Evolutionary conservation across 1,284 basidiomycete genomes (phyloP).

Genomic region (Naganishia sp.): DNA sequence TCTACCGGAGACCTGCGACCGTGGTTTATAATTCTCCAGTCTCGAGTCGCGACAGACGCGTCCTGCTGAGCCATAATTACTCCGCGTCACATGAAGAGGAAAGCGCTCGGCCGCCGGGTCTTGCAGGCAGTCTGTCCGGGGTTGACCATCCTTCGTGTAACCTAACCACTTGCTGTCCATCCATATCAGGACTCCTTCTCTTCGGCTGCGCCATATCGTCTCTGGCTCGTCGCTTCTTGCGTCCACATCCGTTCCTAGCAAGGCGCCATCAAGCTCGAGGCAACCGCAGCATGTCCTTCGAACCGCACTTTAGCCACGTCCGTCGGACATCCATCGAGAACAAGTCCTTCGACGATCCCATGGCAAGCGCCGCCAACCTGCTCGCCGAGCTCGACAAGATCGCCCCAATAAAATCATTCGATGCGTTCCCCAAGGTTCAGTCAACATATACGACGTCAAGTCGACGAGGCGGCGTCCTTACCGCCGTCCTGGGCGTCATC

Average conservation of each 20-base stretch:
- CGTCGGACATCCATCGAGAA: conserved; percentile 21
- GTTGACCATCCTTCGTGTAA: no score
- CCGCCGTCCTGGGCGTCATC: conserved; percentile 71
- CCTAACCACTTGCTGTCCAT: no score
- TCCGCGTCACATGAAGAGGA: no score
- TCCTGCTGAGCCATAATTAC: no score
- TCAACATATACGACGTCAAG: conserved; percentile 84
- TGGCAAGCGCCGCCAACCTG: conserved; percentile 33
- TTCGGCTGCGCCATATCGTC: no score
- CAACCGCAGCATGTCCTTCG: conserved; percentile 25
- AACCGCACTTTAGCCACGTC: conserved; percentile 28
- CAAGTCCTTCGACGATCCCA: conserved; percentile 34
- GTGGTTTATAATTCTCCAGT: no score
- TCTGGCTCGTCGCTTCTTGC: neutral
- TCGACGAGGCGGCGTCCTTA: conserved; percentile 82
- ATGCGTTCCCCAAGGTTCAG: conserved; percentile 83
- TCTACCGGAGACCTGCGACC: no score
- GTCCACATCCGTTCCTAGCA: neutral
- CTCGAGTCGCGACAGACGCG: no score
- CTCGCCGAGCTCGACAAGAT: conserved; percentile 54
- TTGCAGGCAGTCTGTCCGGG: no score
- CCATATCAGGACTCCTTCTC: no score
- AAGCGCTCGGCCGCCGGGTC: no score
- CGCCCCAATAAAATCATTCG: conserved; percentile 53
- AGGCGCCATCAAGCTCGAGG: neutral